phyloP scores from a whole-genome alignment of 2,329 filamentous ascomycete species.

The Trichoderma sp. region DNA sequence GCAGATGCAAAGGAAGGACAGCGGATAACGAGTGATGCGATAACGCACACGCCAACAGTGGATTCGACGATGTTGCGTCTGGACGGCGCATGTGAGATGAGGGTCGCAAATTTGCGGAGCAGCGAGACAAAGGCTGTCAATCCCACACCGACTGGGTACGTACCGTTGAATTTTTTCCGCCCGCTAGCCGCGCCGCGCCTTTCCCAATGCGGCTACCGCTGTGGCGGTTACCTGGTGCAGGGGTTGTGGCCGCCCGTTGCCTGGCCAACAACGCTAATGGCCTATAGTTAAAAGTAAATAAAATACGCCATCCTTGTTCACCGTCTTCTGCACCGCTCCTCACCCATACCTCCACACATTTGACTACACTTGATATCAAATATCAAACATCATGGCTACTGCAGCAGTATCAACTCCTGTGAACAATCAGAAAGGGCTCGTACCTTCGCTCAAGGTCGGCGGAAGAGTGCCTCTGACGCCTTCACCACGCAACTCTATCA shows the following conservation, averaged over 20 bases:
- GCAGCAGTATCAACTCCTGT: constrained; percentile 81
- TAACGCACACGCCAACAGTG: not conserved
- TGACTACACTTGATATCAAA: constrained; percentile 21
- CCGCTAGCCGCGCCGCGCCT: not conserved
- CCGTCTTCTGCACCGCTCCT: constrained; percentile 25
- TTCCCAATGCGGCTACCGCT: not conserved
- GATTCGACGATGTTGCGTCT: constrained; percentile 13
- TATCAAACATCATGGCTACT: constrained; percentile 64
- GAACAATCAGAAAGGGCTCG: constrained; percentile 92
- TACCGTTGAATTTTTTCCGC: constrained; percentile 1
- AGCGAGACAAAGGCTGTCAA: not conserved
- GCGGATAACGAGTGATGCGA: not conserved
- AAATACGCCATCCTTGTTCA: constrained; percentile 31
- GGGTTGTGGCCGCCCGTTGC: constrained; percentile 33
- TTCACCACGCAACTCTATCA: constrained; percentile 68
- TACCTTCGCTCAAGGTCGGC: constrained; percentile 88
- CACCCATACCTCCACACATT: not conserved
- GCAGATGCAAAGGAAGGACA: not conserved
- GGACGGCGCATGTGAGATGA: constrained; percentile 16
- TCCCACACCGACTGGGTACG: constrained; percentile 19
- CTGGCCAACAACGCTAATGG: constrained; percentile 36
- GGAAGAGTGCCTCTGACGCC: constrained; percentile 93
- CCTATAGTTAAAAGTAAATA: constrained; percentile 43
- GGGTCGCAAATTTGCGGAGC: constrained; percentile 20
- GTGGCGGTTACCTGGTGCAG: constrained; percentile 13